Evolutionary conservation across 2,329 filamentous ascomycete species (phyloP), one percentile per base, ranked within the genome.

Genomic region (Pyricularia pennisetigena): DNA sequence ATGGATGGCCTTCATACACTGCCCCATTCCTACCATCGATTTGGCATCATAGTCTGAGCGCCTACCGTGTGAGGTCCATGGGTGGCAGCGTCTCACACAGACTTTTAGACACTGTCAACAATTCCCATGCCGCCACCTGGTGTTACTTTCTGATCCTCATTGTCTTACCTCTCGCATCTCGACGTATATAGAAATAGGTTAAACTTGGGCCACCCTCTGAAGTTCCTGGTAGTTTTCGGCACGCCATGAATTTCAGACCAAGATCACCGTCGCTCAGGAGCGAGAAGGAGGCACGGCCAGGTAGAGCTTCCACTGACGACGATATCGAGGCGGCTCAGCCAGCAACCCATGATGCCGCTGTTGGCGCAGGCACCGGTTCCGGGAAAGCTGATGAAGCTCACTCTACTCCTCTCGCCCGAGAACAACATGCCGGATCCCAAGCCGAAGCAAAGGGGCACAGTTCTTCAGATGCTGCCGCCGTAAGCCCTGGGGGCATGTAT

Each of bases 401-500:
- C 1, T 62, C 59, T 24, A 5, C 10, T 28, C 12, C 24, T 29
- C 23, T 16, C 16, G 4, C 57, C 57, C 8, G 6, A 6, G 26
- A 26, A 28, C 16, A 26, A 8, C 59, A 62, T 26, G 8, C 59
- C 24, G 59, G 24, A 32, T 59, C 68, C 20, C 8, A 30, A 23
- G 68, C 29, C 62, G 5, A 68, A 63, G 35, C 66, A 65, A 57
- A 57, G 54, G 65, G 57, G 32, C 32, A 35, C 32, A 16, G 32
- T 12, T 35, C 32, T 16, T 64, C 14, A 29, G 65, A 41, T 30
- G 24, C 67, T 28, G 64, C 64, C 29, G 70, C 73, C 20, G 73
- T 68, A 6, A 65, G 41, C 35, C 24, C 41, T 20, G 66, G 66
- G 2, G 74, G 79, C 32, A 81, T 84, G 68, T 86, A 81, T 76